Conservation (phyloP, 2,329 filamentous ascomycete genomes). For the Pestalotiopsis sp. region DNA sequence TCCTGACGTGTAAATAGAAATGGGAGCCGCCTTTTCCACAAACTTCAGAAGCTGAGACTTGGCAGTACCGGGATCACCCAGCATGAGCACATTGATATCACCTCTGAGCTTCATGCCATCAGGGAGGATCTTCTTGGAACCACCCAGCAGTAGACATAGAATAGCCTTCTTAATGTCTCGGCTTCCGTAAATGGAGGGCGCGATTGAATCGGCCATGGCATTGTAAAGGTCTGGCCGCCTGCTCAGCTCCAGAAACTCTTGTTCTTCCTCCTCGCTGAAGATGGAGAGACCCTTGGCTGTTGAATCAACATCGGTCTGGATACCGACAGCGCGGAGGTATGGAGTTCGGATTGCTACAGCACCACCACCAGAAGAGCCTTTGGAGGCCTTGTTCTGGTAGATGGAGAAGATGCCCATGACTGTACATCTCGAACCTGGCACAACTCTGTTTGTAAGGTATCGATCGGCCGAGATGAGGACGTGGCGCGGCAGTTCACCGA, state of each 20-base stretch:
- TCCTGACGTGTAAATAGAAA: constrained; percentile 97
- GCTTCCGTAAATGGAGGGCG: constrained; percentile 97
- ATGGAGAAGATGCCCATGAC: constrained; percentile 98
- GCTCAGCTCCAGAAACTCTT: constrained; percentile 92
- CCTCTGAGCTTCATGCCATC: constrained; percentile 98
- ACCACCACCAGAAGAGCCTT: constrained; percentile 68
- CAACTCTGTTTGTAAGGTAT: constrained; percentile 92
- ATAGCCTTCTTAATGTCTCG: constrained; percentile 97
- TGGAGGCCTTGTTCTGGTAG: constrained; percentile 89
- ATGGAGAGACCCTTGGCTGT: constrained; percentile 81
- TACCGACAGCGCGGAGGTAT: constrained; percentile 89
- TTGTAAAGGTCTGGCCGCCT: constrained; percentile 90
- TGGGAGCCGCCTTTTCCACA: constrained; percentile 93
- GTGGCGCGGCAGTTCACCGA: constrained; percentile 92
- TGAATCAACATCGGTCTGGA: constrained; percentile 88
- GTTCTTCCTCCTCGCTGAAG: constrained; percentile 95
- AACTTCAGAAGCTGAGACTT: constrained; percentile 98
- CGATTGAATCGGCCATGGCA: constrained; percentile 87
- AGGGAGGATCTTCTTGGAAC: constrained; percentile 95
- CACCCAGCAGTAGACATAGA: constrained; percentile 87
- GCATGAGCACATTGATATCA: constrained; percentile 95
- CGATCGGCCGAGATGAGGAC: constrained; percentile 96
- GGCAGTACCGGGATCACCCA: constrained; percentile 96
- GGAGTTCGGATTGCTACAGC: constrained; percentile 96
- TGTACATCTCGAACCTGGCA: constrained; percentile 91